phyloP scores from a whole-genome alignment of 1,139 yeast species.

The Candida sojae region DNA sequence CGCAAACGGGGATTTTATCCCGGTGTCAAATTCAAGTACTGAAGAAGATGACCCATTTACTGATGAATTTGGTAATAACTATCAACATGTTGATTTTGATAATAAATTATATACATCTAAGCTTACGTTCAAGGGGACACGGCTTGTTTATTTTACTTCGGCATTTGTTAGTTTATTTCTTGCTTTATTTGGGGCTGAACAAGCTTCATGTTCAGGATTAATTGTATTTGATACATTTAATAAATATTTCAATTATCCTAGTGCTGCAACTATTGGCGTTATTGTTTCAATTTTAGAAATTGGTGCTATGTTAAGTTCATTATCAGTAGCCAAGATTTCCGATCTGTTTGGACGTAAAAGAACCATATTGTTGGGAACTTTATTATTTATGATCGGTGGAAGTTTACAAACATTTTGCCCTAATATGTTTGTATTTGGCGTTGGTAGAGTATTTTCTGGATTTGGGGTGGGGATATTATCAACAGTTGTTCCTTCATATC shows the following conservation, averaged over 20 bases:
- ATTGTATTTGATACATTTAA: constrained; percentile 48
- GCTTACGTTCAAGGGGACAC: constrained; percentile 39
- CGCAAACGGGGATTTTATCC: background rate
- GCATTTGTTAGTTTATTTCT: constrained; percentile 84
- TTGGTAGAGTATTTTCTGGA: constrained; percentile 54
- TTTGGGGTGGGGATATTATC: constrained; percentile 55
- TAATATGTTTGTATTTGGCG: constrained; percentile 43
- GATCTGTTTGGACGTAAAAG: constrained; percentile 50
- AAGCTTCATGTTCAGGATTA: constrained; percentile 87
- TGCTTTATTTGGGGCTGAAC: constrained; percentile 86
- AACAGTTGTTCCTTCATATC: constrained; percentile 56
- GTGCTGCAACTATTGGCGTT: constrained; percentile 48
- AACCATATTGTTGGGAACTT: constrained; percentile 51
- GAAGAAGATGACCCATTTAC: constrained; percentile 5
- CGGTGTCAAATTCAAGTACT: background rate
- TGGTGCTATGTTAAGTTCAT: constrained; percentile 52
- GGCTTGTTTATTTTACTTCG: constrained; percentile 70
- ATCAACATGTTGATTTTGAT: constrained; percentile 41
- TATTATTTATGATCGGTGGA: constrained; percentile 53
- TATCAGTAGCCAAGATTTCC: constrained; percentile 48
- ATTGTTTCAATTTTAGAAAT: constrained; percentile 54
- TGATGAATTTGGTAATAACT: constrained; percentile 39
- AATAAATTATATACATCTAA: constrained; percentile 34
- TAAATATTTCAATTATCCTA: constrained; percentile 45
- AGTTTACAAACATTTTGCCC: constrained; percentile 48